Evolutionary conservation across 345 rosid genomes (phyloP), one percentile per base, ranked within the genome.

Genomic region (Eucalyptus grandis): DNA sequence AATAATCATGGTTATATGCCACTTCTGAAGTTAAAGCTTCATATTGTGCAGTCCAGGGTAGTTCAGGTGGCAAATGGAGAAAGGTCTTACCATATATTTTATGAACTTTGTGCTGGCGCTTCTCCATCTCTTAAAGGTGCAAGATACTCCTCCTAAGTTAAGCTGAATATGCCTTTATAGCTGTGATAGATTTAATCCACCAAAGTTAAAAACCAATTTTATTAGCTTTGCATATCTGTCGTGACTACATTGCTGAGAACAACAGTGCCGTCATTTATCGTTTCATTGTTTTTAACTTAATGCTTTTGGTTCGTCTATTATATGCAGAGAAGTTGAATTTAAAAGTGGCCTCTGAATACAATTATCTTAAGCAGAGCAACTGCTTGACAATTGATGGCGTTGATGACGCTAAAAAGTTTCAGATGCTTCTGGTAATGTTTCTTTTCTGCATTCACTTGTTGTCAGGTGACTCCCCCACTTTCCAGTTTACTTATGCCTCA

Each of bases 41-140:
- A 69, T 90, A 94, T 91, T 91, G 92, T 90, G 91, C 98, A 98
- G 99, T 98, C 98, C 62, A 94, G 99, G 93, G 99, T 98, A 82
- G 98, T 96, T 93, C 99, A 98, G 92, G 91, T 97, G 91, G 94
- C 95, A 90, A 88, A 91, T 88, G 98, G 98, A 89, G 99, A 98
- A 95, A 93, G 99, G 92, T 96, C 99, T 46, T 98, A 95, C 91
- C 99, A 97, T 89, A 91, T 98, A 89, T 96, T 98, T 89, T 98
- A 98, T 92, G 97, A 96, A 92, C 94, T 98, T 47, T 98, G 99
- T 94, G 97, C 96, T 87, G 99, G 99, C 87, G 99, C 98, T 95
- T 94, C 99, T 37, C 92, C 95, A 65, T 88, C 82, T 91, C 96
- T 98, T 69, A 97, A 94, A 96, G 99, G 99, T 98, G 65, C 37